Evolutionary conservation across 495 filamentous ascomycete species (phyloP), one percentile per base, ranked within the genome.

Genomic region (Cladorrhinum samala): DNA sequence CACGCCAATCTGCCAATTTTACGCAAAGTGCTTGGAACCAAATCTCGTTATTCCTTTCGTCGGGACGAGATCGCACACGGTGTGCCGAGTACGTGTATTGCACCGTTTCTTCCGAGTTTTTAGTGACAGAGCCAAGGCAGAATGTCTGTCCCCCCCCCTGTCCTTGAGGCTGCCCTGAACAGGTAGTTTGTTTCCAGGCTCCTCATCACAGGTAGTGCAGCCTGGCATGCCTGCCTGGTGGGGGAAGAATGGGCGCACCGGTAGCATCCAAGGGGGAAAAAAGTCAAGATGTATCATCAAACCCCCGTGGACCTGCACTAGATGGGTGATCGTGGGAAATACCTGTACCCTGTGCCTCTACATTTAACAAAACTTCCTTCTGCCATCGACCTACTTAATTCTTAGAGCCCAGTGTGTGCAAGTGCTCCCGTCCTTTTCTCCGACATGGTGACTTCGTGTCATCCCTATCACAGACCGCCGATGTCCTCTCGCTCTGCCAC

Each of bases 1-100:
- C 6, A 44, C 45, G 57, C 57, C 57, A 60, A 60, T 60, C 27
- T 33, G 27, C 27, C 27, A 33, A 33, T 33, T 33, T 33, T 11
- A 6, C 27, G 5, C 27, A n/a, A n/a, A n/a, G n/a, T n/a, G n/a
- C n/a, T n/a, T n/a, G n/a, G n/a, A n/a, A n/a, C n/a, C n/a, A n/a
- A n/a, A n/a, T n/a, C n/a, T n/a, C n/a, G n/a, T n/a, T n/a, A n/a
- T n/a, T n/a, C n/a, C n/a, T n/a, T n/a, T n/a, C n/a, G n/a, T n/a
- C n/a, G n/a, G n/a, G n/a, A n/a, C n/a, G n/a, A n/a, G n/a, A n/a
- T 33, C 27, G 6, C 27, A 33, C 27, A 33, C 27, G 27, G 11
- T 33, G 5, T 6, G 5, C 27, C 27, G 27, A 6, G 11, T 33
- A 33, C 27, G 27, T 6, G n/a, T n/a, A n/a, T n/a, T n/a, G n/a